Evolutionary conservation across 306 rosid genomes (phyloP), one percentile per base, ranked within the genome.

Genomic region (Canavalia ensiformis): DNA sequence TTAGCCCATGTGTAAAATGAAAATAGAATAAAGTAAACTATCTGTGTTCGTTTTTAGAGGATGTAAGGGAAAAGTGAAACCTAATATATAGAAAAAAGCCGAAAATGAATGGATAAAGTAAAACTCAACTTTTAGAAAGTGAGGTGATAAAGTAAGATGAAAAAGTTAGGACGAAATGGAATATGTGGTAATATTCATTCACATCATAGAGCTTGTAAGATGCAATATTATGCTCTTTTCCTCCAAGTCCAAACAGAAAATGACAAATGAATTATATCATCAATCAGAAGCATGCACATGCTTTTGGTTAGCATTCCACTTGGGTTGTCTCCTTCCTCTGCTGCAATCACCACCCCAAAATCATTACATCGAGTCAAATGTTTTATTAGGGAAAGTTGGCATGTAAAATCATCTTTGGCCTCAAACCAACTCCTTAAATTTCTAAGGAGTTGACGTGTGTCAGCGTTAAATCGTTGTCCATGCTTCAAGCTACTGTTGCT

Each of bases 51-150:
- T 52, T 45, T 31, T 33, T 12, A 34, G 37, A 60, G 50, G 71
- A 10, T 10, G 11, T 11, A 49, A 50, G 60, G 76, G 74, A 55
- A 80, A 83, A 87, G 78, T 76, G 79, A 72, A 72, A 25, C 44
- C 51, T 50, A 35, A 37, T 31, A 10, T 59, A 60, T 39, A 29
- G 67, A 34, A 55, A 82, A 79, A 18, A 59, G 68, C 18, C 28
- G 33, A 50, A 72, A 52, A 54, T 60, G 65, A 30, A 59, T 10
- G 79, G 42, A 63, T 7, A 70, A 85, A 81, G 80, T 45, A 58
- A 28, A 57, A 25, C 10, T 54, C 75, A 47, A 72, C 74, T 75
- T 83, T 86, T 55, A 56, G 66, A 80, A 75, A 79, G 77, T 34
- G 4, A 8, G 52, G 25, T 13, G 12, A 47, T 37, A 78, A 79